phyloP scores from a whole-genome alignment of 2,329 filamentous ascomycete species.

The Cadophora luteo-olivacea region DNA sequence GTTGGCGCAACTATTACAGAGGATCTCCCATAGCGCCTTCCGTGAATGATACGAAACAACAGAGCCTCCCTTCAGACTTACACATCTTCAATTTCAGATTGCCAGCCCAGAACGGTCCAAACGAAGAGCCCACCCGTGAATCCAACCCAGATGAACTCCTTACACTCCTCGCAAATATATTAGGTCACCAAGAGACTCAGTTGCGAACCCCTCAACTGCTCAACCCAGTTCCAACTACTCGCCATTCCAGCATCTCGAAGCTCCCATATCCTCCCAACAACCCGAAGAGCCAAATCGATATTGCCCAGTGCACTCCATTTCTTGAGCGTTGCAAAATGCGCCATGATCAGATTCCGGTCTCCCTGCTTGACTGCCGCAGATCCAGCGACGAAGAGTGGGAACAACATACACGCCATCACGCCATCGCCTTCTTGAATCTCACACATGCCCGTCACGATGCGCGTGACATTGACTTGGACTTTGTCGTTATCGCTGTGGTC shows the following conservation, averaged over 20 bases:
- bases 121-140: not conserved
- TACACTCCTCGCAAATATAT: not conserved
- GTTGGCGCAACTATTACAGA: not conserved
- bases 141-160: not conserved
- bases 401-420: constrained; percentile 33
- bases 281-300: constrained; percentile 27
- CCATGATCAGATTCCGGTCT: constrained; percentile 24
- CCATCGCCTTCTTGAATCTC: constrained; percentile 24
- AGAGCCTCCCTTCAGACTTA: not conserved
- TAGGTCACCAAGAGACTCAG: constrained; percentile 34
- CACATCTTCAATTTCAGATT: not conserved
- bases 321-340: constrained; percentile 31
- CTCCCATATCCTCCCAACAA: constrained; percentile 34
- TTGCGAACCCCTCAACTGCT: constrained; percentile 25
- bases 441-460: constrained; percentile 25
- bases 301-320: constrained; percentile 36
- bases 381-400: constrained; percentile 37
- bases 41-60: not conserved
- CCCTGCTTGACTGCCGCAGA: constrained; percentile 24
- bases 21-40: not conserved
- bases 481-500: constrained; percentile 18
- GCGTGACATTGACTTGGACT: constrained; percentile 26
- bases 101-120: not conserved
- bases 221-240: constrained; percentile 36
- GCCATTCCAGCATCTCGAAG: constrained; percentile 25